These are phyloP conservation scores for Cladophialophora psammophila DNA, from an alignment of 2,329 filamentous ascomycete genomes.

Conservation along the genomic window DNA sequence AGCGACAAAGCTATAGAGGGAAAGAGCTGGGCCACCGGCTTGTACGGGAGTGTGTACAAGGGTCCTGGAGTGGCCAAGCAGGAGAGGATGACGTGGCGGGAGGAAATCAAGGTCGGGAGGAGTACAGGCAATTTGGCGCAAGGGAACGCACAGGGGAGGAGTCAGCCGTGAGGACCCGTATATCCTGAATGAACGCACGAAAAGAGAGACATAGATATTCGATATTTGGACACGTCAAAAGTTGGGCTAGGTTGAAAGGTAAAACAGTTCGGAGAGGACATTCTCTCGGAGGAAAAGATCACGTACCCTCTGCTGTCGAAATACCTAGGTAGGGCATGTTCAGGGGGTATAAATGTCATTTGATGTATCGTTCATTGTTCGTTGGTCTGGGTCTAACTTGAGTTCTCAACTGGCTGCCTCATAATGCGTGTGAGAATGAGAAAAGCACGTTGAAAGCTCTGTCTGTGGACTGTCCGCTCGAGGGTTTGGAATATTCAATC, in stretches of 20 bases:
- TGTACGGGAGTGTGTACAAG: slow-evolving; percentile 66
- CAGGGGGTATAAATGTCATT: background rate
- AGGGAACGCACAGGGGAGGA: slow-evolving; percentile 24
- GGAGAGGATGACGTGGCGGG: slow-evolving; percentile 64
- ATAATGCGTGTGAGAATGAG: no score
- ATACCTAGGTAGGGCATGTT: background rate
- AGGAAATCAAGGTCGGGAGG: slow-evolving; percentile 46
- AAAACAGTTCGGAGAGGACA: no score
- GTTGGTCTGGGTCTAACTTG: background rate
- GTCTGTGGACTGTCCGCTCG: background rate
- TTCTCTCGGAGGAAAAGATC: no score
- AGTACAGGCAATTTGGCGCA: slow-evolving; percentile 34
- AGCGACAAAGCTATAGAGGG: slow-evolving; percentile 53
- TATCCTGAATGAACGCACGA: background rate
- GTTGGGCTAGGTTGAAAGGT: no score
- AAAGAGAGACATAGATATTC: background rate
- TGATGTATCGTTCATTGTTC: background rate
- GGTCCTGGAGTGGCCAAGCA: slow-evolving; percentile 63
- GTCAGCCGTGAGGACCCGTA: slow-evolving; percentile 30
- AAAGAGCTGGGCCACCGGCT: slow-evolving; percentile 62
- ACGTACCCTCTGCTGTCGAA: no score
- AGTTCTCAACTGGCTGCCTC: background rate
- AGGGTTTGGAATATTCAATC: background rate
- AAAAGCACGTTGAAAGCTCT: background rate
- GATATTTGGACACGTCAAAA: no score